These are phyloP conservation scores for Clathrus columnatus DNA, from an alignment of 768 basidiomycete genomes.

Conservation along the genomic window DNA sequence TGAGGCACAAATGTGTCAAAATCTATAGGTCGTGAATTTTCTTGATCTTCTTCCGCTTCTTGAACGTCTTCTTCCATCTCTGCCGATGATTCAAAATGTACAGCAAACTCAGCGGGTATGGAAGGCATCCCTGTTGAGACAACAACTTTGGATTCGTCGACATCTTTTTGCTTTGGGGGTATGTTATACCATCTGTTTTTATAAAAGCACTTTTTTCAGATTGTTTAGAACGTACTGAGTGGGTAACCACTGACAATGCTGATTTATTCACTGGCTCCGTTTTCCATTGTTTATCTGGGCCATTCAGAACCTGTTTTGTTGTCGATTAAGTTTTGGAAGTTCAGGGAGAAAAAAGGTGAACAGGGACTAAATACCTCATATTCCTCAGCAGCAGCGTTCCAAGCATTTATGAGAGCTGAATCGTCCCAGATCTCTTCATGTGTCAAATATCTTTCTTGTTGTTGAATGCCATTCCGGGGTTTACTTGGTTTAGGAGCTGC, in stretches of 20 bases:
- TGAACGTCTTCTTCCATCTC: slow-evolving; percentile 1
- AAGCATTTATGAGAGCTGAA: slow-evolving; percentile 71
- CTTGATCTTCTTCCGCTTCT: slow-evolving; percentile 12
- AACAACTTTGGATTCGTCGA: background rate
- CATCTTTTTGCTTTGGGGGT: slow-evolving; percentile 27
- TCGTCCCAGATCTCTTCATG: slow-evolving; percentile 83
- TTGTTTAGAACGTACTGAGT: slow-evolving; percentile 7
- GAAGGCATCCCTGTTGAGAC: background rate
- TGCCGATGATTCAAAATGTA: background rate
- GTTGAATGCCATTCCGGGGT: slow-evolving; percentile 24
- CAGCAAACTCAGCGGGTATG: slow-evolving; percentile 4
- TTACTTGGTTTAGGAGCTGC: slow-evolving; percentile 17
- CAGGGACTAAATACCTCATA: slow-evolving; percentile 45
- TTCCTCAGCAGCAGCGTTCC: slow-evolving; percentile 78
- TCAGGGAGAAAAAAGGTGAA: background rate
- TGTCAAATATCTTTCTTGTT: slow-evolving; percentile 55
- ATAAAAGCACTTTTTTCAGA: background rate
- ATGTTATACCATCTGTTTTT: slow-evolving; percentile 67
- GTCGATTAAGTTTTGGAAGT: background rate
- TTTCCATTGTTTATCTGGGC: slow-evolving; percentile 66
- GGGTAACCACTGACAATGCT: slow-evolving; percentile 45
- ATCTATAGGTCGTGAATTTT: slow-evolving; percentile 54
- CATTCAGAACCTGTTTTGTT: slow-evolving; percentile 48
- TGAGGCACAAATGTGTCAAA: slow-evolving; percentile 64
- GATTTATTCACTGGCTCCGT: slow-evolving; percentile 60